Conservation (phyloP, 2,329 filamentous ascomycete species). For the Fragosphaeria purpurea region DNA sequence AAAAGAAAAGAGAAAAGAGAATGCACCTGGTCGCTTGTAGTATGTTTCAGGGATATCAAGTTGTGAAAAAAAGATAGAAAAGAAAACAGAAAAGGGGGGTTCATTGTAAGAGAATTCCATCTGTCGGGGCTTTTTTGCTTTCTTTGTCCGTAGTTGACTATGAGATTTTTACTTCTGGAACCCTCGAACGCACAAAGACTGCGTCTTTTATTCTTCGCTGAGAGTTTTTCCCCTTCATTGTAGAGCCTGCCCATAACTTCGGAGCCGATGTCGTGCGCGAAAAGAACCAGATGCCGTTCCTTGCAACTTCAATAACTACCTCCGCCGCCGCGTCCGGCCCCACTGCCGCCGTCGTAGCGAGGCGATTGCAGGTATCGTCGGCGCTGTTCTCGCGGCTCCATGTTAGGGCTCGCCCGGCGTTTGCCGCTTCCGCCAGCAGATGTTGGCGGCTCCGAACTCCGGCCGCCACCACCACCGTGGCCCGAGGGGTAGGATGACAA, state of each 20-base stretch:
- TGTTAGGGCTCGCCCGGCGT: conserved; percentile 42
- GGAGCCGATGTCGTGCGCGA: too few species aligned
- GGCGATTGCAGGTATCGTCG: conserved; percentile 27
- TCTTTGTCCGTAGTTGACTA: too few species aligned
- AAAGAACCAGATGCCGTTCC: too few species aligned
- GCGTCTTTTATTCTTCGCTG: too few species aligned
- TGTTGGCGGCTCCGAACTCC: conserved; percentile 2
- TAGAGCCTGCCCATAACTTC: too few species aligned
- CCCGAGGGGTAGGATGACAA: not conserved
- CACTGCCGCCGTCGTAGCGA: conserved; percentile 14
- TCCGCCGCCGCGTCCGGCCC: not conserved
- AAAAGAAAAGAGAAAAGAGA: conserved; percentile 8
- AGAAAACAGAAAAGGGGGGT: conserved; percentile 3
- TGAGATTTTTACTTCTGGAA: too few species aligned
- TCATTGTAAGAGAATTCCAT: too few species aligned
- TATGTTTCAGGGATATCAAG: too few species aligned
- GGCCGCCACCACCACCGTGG: not conserved
- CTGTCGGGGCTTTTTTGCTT: too few species aligned
- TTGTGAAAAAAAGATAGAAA: conserved; percentile 8
- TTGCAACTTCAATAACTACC: not conserved
- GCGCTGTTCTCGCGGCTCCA: conserved; percentile 33
- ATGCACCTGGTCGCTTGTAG: too few species aligned
- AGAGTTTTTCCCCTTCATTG: too few species aligned
- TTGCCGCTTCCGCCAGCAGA: conserved; percentile 29
- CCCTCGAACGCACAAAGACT: too few species aligned